These are phyloP conservation scores for Anthracocystis panici-leucophaei DNA, from an alignment of 1,284 basidiomycete species.

Conservation along the genomic window DNA sequence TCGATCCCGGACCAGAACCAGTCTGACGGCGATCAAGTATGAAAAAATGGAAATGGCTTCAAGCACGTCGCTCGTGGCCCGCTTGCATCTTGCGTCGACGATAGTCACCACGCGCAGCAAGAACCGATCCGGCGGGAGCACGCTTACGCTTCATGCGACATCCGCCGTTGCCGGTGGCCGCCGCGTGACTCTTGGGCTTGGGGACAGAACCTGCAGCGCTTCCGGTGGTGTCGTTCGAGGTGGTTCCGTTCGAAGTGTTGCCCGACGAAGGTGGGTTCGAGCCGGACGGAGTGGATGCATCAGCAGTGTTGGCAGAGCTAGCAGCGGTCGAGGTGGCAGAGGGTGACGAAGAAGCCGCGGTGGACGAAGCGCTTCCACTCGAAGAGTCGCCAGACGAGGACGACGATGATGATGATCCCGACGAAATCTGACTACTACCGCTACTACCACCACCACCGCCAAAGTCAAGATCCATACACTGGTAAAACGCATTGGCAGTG, in stretches of 20 bases:
- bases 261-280: conserved; percentile 5
- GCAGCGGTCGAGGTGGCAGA: conserved; percentile 2
- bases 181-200: conserved; percentile 15
- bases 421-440: conserved; percentile 2
- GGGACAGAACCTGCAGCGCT: neutral
- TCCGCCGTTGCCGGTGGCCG: conserved; percentile 5
- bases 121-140: conserved; percentile 18
- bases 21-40: conserved; percentile 3
- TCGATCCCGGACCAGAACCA: conserved; percentile 3
- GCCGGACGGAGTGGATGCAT: conserved; percentile 6
- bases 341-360: conserved; percentile 5
- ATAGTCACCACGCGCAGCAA: conserved; percentile 27
- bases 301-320: neutral
- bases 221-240: neutral
- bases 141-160: conserved; percentile 33
- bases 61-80: conserved; percentile 11
- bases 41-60: neutral
- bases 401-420: neutral
- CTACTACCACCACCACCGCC: conserved; percentile 21
- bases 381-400: neutral
- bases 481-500: conserved; percentile 50
- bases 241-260: conserved; percentile 2
- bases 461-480: conserved; percentile 54
- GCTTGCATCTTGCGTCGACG: conserved; percentile 19
- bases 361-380: neutral